Conservation (phyloP, 2,329 filamentous ascomycete genomes). For the Fusarium compactum region DNA sequence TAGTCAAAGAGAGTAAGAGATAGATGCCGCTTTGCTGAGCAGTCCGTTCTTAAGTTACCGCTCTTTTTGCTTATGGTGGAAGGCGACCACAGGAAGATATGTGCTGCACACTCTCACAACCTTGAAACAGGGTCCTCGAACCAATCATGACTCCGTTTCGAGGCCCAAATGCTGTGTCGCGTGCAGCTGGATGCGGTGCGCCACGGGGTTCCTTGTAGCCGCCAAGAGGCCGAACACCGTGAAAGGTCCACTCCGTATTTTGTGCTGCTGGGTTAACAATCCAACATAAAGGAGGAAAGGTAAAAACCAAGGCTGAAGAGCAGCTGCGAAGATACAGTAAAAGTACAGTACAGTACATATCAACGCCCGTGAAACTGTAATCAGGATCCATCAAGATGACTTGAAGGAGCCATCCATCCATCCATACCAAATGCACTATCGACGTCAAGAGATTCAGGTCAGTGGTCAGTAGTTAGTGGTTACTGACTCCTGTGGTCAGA, state of each 20-base stretch:
- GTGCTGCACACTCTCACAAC: constrained; percentile 16
- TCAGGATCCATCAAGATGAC: neutral
- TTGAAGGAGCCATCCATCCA: neutral
- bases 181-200: constrained; percentile 32
- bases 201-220: constrained; percentile 29
- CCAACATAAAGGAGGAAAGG: neutral
- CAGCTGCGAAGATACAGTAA: neutral
- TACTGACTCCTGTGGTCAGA: constrained; percentile 4
- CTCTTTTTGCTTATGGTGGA: constrained; percentile 2
- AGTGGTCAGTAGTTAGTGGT: neutral
- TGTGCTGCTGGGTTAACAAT: constrained; percentile 24
- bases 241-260: constrained; percentile 31
- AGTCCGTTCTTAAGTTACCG: neutral
- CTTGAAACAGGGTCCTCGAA: neutral
- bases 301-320: neutral
- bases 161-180: constrained; percentile 30
- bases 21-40: no score
- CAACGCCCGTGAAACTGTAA: neutral
- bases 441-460: constrained; percentile 8
- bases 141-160: constrained; percentile 24
- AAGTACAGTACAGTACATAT: no score
- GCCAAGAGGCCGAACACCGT: constrained; percentile 16
- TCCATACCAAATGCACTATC: neutral
- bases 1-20: neutral
- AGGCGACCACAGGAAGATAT: constrained; percentile 3